Percentiles rank a stretch among this genome's conserved stretches.
Evolutionary conservation across 2,329 filamentous ascomycete genomes (phyloP).

Genomic region (Neophaeococcomyces aloes): DNA sequence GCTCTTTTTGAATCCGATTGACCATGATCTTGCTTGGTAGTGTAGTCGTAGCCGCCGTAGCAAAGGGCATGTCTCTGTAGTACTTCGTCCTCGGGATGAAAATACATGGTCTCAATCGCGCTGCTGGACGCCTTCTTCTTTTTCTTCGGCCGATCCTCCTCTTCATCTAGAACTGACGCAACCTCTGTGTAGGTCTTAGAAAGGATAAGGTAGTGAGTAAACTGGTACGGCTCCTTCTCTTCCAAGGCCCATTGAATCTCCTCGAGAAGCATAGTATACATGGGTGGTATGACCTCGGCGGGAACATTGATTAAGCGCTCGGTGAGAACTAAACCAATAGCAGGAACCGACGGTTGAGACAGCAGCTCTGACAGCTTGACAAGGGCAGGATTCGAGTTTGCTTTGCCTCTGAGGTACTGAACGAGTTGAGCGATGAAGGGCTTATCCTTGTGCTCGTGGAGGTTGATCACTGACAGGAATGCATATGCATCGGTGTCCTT

Average conservation of each 20-base stretch:
- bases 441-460: constrained; percentile 65
- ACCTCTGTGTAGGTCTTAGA: constrained; percentile 91
- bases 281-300: constrained; percentile 79
- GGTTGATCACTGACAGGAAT: constrained; percentile 78
- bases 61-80: constrained; percentile 65
- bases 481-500: constrained; percentile 88
- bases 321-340: constrained; percentile 77
- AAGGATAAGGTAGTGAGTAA: constrained; percentile 83
- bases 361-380: constrained; percentile 50
- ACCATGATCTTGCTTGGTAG: constrained; percentile 64
- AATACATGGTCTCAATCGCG: constrained; percentile 63
- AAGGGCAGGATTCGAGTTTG: constrained; percentile 45
- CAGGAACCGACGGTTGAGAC: constrained; percentile 40
- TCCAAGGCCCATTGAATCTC: constrained; percentile 82
- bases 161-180: constrained; percentile 63
- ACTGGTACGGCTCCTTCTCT: constrained; percentile 84
- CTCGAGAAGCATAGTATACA: constrained; percentile 89
- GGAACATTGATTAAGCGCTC: constrained; percentile 96
- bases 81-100: constrained; percentile 92
- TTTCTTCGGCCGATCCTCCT: constrained; percentile 50
- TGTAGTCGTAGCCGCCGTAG: constrained; percentile 63
- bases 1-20: constrained; percentile 84
- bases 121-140: constrained; percentile 51
- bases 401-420: constrained; percentile 55
- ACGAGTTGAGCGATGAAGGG: constrained; percentile 60